These are phyloP conservation scores for Macrophomina tecta DNA, from an alignment of 2,329 filamentous ascomycete species.

Conservation along the genomic window DNA sequence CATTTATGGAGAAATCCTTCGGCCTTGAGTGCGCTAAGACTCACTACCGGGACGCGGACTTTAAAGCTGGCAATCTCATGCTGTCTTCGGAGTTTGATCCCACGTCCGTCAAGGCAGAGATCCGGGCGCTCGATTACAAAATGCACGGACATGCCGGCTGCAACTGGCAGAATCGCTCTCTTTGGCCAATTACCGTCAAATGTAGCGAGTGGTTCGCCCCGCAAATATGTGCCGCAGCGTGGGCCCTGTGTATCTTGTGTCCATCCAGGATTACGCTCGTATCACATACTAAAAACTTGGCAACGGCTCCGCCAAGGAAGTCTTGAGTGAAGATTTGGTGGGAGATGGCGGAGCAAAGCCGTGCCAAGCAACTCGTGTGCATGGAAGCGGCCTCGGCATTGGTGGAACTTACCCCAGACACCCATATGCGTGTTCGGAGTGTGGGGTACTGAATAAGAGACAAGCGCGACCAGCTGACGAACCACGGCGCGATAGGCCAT, in stretches of 20 bases:
- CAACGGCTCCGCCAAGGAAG: slow-evolving; percentile 2
- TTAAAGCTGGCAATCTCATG: too few relatives aligned
- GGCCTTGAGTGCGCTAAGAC: neutral
- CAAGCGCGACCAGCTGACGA: neutral
- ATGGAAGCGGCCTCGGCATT: slow-evolving; percentile 2
- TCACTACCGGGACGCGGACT: too few relatives aligned
- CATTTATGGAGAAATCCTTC: neutral
- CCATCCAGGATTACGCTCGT: neutral
- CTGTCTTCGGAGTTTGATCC: too few relatives aligned
- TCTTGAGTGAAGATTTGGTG: neutral
- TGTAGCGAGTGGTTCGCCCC: neutral
- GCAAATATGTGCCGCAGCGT: neutral
- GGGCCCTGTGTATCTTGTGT: neutral
- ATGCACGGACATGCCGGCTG: too few relatives aligned
- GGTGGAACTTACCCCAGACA: slow-evolving; percentile 8
- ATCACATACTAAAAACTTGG: neutral
- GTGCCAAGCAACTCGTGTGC: neutral
- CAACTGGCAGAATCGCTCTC: too few relatives aligned
- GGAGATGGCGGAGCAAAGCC: neutral
- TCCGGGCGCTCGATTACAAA: too few relatives aligned
- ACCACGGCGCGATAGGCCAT: neutral
- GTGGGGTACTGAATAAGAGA: slow-evolving; percentile 4
- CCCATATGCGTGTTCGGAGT: neutral
- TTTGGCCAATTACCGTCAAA: too few relatives aligned
- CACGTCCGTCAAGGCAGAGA: too few relatives aligned